These are phyloP conservation scores for Kwoniella pini DNA, from an alignment of 768 basidiomycete species.

Conservation along the genomic window DNA sequence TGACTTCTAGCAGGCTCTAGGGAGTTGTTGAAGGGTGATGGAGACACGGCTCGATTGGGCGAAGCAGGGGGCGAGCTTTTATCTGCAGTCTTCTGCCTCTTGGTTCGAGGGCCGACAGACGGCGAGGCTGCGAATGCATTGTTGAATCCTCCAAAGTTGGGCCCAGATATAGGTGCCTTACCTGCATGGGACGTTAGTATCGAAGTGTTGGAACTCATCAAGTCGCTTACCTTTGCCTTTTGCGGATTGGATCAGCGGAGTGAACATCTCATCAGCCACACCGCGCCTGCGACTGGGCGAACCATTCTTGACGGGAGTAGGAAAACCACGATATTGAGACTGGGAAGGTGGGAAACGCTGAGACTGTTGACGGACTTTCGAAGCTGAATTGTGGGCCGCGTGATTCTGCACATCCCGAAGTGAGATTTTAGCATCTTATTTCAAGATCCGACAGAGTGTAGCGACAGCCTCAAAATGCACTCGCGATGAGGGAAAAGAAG, in stretches of 20 bases:
- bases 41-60: slow-evolving; percentile 1
- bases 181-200: too few species aligned
- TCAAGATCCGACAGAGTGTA: too few species aligned
- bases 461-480: too few species aligned
- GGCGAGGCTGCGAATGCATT: slow-evolving; percentile 38
- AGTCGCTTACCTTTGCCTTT: slow-evolving; percentile 33
- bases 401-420: slow-evolving; percentile 23
- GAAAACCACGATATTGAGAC: slow-evolving; percentile 14
- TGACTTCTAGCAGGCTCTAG: slow-evolving; percentile 1
- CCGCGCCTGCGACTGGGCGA: slow-evolving; percentile 16
- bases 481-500: too few species aligned
- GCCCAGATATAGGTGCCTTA: slow-evolving; percentile 19
- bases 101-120: slow-evolving; percentile 14
- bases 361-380: slow-evolving; percentile 24
- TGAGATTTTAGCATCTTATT: too few species aligned
- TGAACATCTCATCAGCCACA: slow-evolving; percentile 3
- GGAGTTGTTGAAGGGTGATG: slow-evolving; percentile 8
- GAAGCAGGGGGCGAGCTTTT: slow-evolving; percentile 12
- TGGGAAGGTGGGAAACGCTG: slow-evolving; percentile 12
- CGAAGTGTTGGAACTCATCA: too few species aligned
- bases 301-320: slow-evolving; percentile 25
- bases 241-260: slow-evolving; percentile 20
- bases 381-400: slow-evolving; percentile 23
- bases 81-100: slow-evolving; percentile 32
- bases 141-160: slow-evolving; percentile 32